Conservation (phyloP, 169 alveolate genomes). For the Plasmodium vivax region DNA sequence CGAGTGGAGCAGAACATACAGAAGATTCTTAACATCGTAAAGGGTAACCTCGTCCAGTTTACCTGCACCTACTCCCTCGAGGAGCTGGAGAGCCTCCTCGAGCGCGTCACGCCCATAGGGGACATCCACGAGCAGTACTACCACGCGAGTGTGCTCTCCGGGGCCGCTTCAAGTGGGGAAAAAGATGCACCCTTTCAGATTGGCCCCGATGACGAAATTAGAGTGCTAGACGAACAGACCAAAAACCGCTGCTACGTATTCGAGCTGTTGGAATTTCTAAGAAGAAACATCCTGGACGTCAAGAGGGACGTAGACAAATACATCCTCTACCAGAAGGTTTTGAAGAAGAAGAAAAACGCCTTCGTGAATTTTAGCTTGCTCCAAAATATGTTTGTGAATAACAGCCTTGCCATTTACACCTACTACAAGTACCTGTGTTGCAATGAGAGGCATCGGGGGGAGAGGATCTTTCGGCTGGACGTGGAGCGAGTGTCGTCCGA, state of each 20-base stretch:
- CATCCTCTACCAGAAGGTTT: slow-evolving; percentile 18
- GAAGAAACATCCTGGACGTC: slow-evolving; percentile 18
- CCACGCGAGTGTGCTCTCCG: neutral
- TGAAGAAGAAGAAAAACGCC: slow-evolving; percentile 39
- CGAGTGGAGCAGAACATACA: slow-evolving; percentile 21
- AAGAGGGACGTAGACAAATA: slow-evolving; percentile 56
- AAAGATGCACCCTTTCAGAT: neutral
- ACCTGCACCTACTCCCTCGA: neutral
- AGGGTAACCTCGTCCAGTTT: neutral
- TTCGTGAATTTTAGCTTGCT: slow-evolving; percentile 49
- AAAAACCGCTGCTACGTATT: slow-evolving; percentile 12
- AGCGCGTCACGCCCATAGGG: neutral
- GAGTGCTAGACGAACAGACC: neutral
- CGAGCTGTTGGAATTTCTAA: slow-evolving; percentile 21
- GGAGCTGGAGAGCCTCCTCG: neutral
- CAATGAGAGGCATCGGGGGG: neutral
- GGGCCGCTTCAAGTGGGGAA: neutral
- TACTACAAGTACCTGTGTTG: slow-evolving; percentile 23
- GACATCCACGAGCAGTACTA: slow-evolving; percentile 2
- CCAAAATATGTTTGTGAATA: slow-evolving; percentile 45
- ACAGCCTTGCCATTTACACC: slow-evolving; percentile 35
- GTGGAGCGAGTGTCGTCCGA: neutral
- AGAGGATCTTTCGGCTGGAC: slow-evolving; percentile 8
- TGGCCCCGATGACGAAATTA: neutral
- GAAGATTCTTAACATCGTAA: neutral